Percentiles rank a stretch among this genome's conserved stretches.
phyloP scores from a whole-genome alignment of 768 basidiomycete species.

The Leccinum obscurum region DNA sequence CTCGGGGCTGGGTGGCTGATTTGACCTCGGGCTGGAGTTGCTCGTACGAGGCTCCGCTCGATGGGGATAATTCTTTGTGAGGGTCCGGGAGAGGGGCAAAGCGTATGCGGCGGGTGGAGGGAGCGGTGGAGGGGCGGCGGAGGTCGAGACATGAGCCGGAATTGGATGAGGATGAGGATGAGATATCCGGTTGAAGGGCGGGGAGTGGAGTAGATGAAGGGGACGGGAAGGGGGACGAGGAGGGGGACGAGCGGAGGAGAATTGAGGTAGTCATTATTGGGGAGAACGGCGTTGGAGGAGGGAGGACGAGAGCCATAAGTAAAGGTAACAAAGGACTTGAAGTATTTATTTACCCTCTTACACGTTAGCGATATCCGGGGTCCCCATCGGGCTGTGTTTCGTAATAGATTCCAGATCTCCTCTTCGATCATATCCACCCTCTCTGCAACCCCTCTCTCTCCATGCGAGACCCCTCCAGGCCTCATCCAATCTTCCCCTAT shows the following conservation, averaged over 20 bases:
- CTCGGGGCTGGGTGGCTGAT: background rate
- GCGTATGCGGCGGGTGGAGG: conserved; percentile 48
- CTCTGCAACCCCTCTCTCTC: background rate
- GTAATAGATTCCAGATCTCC: conserved; percentile 20
- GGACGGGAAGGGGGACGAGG: conserved; percentile 10
- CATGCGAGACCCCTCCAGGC: background rate
- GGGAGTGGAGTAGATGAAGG: conserved; percentile 14
- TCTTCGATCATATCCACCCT: background rate
- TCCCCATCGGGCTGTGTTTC: conserved; percentile 21
- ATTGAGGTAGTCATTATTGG: conserved; percentile 27
- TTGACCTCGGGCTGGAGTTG: conserved; percentile 29
- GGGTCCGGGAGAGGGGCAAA: conserved; percentile 89
- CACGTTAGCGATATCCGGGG: conserved; percentile 20
- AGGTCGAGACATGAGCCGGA: conserved; percentile 23
- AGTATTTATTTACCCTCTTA: conserved; percentile 8
- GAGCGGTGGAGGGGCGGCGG: conserved; percentile 7
- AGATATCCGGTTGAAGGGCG: conserved; percentile 14
- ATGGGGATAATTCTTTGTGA: conserved; percentile 41
- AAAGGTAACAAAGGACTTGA: conserved; percentile 3
- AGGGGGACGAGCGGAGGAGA: conserved; percentile 21
- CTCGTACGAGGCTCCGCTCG: conserved; percentile 24
- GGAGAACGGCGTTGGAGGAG: background rate
- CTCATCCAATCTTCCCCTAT: background rate
- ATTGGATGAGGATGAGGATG: conserved; percentile 20
- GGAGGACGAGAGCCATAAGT: conserved; percentile 9